phyloP scores from a whole-genome alignment of 2,329 filamentous ascomycete species.

The Curvularia verruculosa region DNA sequence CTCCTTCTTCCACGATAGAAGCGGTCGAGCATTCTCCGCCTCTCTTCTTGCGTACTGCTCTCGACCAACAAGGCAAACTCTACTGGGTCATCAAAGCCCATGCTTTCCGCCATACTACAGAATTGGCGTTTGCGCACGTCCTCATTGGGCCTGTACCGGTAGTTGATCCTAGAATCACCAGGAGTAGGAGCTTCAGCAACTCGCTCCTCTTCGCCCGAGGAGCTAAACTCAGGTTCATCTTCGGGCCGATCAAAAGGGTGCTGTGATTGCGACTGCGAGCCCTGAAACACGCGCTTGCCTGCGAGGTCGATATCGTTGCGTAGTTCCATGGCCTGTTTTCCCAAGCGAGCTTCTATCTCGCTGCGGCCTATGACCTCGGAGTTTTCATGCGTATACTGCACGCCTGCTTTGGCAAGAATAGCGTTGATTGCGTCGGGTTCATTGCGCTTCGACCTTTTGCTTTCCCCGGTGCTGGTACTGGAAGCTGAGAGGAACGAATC shows the following conservation, averaged over 20 bases:
- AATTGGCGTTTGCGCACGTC: conserved; percentile 82
- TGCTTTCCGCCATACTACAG: conserved; percentile 82
- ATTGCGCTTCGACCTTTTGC: conserved; percentile 54
- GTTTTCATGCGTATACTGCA: conserved; percentile 96
- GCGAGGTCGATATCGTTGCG: conserved; percentile 59
- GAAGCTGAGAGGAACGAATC: conserved; percentile 38
- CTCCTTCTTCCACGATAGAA: conserved; percentile 77
- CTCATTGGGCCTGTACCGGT: conserved; percentile 73
- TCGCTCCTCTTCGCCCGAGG: conserved; percentile 20
- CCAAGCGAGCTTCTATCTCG: conserved; percentile 87
- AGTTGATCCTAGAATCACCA: conserved; percentile 55
- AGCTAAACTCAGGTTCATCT: conserved; percentile 21
- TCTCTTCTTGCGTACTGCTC: conserved; percentile 82
- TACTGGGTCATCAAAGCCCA: conserved; percentile 75
- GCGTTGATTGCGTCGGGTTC: conserved; percentile 78
- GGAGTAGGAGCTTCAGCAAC: conserved; percentile 18
- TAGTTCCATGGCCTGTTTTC: conserved; percentile 72
- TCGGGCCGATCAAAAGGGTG: conserved; percentile 19
- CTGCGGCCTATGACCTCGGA: conserved; percentile 91
- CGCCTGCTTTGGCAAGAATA: conserved; percentile 84
- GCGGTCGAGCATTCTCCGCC: conserved; percentile 75
- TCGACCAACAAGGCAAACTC: conserved; percentile 93
- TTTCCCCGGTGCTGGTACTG: conserved; percentile 29
- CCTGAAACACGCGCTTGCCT: conserved; percentile 64
- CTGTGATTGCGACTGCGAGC: conserved; percentile 48